Conservation (phyloP, 1,284 basidiomycete genomes). For the Cutaneotrichosporon cutaneum region DNA sequence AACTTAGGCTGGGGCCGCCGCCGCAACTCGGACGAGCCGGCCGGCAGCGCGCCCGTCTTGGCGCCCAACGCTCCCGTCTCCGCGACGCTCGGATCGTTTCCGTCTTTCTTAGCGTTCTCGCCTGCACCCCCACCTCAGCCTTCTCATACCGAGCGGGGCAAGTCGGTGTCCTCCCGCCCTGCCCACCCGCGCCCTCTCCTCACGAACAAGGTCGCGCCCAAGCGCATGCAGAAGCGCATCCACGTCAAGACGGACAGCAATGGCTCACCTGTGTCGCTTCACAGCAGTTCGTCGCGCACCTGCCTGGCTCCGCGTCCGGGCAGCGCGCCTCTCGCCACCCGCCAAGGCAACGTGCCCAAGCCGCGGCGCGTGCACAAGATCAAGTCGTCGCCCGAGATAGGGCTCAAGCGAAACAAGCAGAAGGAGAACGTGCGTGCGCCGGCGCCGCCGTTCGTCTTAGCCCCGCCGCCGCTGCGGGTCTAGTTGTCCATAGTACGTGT, state of each 20-base stretch:
- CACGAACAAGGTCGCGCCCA: neutral
- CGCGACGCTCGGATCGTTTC: constrained; percentile 3
- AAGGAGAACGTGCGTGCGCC: constrained; percentile 2
- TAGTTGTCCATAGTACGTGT: neutral
- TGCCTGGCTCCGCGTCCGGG: neutral
- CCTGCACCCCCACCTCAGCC: neutral
- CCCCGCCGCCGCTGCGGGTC: neutral
- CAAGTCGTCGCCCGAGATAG: constrained; percentile 4
- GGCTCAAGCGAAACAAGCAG: constrained; percentile 2
- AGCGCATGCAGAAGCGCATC: constrained; percentile 5
- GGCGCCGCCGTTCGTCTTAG: neutral
- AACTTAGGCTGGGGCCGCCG: constrained; percentile 45
- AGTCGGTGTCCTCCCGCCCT: neutral
- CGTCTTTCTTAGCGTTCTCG: constrained; percentile 13
- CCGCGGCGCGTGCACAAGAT: neutral
- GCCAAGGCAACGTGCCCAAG: neutral
- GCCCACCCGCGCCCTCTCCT: neutral
- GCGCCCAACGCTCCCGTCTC: neutral
- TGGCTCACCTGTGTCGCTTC: neutral
- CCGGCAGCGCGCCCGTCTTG: neutral
- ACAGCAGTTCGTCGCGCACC: neutral
- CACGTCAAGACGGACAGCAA: constrained; percentile 5
- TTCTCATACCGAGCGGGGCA: neutral
- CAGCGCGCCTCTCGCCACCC: neutral
- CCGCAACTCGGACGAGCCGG: constrained; percentile 18